Conservation (phyloP, 371 early-diverging fungal species). For the Rhizopus arrhizus region DNA sequence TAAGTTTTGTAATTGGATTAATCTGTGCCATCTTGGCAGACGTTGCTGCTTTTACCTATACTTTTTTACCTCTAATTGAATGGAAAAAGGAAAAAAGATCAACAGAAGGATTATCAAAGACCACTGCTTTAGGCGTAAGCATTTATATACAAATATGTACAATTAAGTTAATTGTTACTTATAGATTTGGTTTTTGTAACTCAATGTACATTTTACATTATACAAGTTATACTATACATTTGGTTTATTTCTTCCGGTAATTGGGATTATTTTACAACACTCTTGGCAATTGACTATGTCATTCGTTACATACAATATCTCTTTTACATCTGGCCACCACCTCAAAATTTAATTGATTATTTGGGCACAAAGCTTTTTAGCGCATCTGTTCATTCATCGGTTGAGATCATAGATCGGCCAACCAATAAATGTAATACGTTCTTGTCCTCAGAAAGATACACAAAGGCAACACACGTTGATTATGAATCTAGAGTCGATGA, state of each 20-base stretch:
- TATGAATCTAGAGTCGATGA: neutral
- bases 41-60: slow-evolving; percentile 15
- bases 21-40: slow-evolving; percentile 10
- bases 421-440: neutral
- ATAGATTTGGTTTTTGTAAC: slow-evolving; percentile 5
- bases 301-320: neutral
- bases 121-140: slow-evolving; percentile 25
- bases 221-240: neutral
- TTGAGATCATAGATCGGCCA: neutral
- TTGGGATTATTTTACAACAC: neutral
- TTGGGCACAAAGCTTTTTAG: neutral
- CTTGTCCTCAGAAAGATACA: slow-evolving; percentile 2
- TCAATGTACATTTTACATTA: slow-evolving; percentile 3
- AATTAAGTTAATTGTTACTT: neutral
- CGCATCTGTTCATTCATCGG: neutral
- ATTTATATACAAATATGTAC: neutral
- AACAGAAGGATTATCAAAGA: slow-evolving; percentile 14
- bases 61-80: slow-evolving; percentile 22
- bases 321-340: slow-evolving; percentile 3
- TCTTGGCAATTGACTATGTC: neutral
- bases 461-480: neutral
- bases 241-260: neutral
- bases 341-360: neutral
- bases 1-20: slow-evolving; percentile 11
- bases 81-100: slow-evolving; percentile 17